Base-by-base conservation (phyloP, 768 basidiomycete genomes). In the Flagelloscypha sp. region DNA sequence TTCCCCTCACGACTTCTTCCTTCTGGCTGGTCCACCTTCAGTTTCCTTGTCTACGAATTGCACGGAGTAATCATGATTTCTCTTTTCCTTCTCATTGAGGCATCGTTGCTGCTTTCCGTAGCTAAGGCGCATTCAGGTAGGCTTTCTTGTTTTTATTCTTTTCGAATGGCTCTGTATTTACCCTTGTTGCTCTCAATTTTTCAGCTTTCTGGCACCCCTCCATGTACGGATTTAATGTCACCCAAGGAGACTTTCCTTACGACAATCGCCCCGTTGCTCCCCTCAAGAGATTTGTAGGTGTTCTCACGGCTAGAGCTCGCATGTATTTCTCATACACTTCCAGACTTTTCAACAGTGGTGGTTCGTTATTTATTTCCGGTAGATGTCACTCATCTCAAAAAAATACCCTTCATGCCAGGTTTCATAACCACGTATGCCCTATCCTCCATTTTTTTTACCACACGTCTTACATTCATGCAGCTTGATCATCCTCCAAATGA, bases 171-270 rank as follows among this genome's bases (percentile, higher is more conserved):
- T n/a, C n/a, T n/a, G n/a, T n/a, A n/a, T n/a, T n/a, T n/a, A n/a
- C n/a, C n/a, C n/a, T n/a, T n/a, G n/a, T n/a, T n/a, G n/a, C n/a
- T n/a, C n/a, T n/a, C n/a, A n/a, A n/a, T n/a, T n/a, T n/a, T n/a
- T n/a, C 37, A 72, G 74, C 70, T n/a, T 43, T 73, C 11, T 78
- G 56, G 55, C 65, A 72, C 38, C 66, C 74, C 3, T 66, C 70
- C 51, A 79, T 81, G 74, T 79, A 46, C 40, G 79, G 80, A 1
- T 82, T 76, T 62, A 79, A 81, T 36, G 77, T 78, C n/a, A 79
- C 77, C 1, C 39, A 45, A 6, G 30, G 64, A 24, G 70, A 71
- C 1, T 79, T 66, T 33, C 28, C 57, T 4, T 77, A 78, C 52
- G 79, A 81, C 47, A 81, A 82, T 50, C 71, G 79, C 2, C 78